A percentile compares a stretch with the other conserved stretches of the same genome.
phyloP scores from a whole-genome alignment of 208 protist species.

The Tritrichomonas foetus region DNA sequence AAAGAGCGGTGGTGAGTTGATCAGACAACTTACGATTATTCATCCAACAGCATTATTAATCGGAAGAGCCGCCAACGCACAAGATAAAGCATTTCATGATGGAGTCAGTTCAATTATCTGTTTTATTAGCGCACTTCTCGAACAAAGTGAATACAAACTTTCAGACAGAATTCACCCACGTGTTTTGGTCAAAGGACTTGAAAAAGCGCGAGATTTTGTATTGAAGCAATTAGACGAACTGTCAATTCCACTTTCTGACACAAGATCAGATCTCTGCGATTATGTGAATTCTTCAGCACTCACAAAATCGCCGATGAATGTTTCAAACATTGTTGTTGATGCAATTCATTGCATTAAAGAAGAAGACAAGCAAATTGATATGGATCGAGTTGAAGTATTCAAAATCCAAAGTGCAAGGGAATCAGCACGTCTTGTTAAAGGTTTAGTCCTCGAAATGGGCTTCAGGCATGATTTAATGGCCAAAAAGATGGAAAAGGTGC shows the following conservation, averaged over 20 bases:
- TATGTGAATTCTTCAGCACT: background rate
- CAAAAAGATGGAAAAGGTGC: background rate
- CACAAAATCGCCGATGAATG: background rate
- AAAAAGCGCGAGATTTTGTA: constrained; percentile 12
- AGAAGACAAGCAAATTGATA: background rate
- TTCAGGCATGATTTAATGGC: constrained; percentile 26
- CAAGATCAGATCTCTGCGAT: background rate
- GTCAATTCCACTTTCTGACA: background rate
- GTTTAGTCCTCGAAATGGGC: background rate
- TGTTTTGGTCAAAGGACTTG: constrained; percentile 2
- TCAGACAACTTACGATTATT: background rate
- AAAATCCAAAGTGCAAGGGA: background rate
- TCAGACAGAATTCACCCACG: constrained; percentile 1
- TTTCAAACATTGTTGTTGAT: constrained; percentile 16
- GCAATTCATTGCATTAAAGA: background rate
- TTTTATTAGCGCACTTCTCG: background rate
- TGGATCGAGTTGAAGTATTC: background rate
- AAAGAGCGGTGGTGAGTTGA: background rate
- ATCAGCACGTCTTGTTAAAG: background rate
- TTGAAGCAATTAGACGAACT: background rate
- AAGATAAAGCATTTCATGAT: constrained; percentile 35
- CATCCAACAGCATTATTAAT: constrained; percentile 31
- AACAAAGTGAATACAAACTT: background rate
- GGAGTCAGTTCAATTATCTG: background rate
- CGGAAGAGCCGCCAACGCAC: background rate